These are phyloP conservation scores for Trifolium repens DNA, from an alignment of 306 rosid species.

Conservation along the genomic window DNA sequence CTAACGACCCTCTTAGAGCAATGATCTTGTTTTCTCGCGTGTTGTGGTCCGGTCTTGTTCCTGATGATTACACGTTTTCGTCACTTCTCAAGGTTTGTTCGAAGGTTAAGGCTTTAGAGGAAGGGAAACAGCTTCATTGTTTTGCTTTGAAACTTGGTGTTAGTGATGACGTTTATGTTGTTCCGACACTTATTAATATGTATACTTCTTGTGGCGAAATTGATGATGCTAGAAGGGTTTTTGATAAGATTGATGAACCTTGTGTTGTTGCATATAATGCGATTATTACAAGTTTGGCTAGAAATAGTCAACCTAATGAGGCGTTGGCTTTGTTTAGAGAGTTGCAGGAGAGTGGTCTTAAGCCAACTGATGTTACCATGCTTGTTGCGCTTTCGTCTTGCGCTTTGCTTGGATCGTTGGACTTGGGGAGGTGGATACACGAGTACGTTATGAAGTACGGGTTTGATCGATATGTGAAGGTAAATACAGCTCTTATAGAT, in stretches of 20 bases:
- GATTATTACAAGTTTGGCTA: conserved; percentile 65
- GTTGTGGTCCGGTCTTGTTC: conserved; percentile 51
- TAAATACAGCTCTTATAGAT: conserved; percentile 81
- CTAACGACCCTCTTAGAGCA: conserved; percentile 58
- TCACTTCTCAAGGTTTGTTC: conserved; percentile 84
- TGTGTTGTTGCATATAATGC: conserved; percentile 76
- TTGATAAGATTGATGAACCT: conserved; percentile 67
- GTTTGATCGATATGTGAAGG: conserved; percentile 73
- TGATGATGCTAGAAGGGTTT: conserved; percentile 64
- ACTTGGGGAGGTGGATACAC: conserved; percentile 83
- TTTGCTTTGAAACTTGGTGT: conserved; percentile 64
- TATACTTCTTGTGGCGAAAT: conserved; percentile 63
- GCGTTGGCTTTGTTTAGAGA: conserved; percentile 82
- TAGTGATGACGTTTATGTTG: conserved; percentile 52
- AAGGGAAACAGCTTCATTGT: conserved; percentile 81
- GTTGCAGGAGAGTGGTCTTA: conserved; percentile 63
- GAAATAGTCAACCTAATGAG: conserved; percentile 70
- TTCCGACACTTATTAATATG: conserved; percentile 77
- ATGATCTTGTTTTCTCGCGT: conserved; percentile 53
- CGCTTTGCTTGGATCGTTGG: conserved; percentile 72
- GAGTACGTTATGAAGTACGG: conserved; percentile 78
- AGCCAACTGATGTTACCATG: conserved; percentile 81
- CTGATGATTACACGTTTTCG: conserved; percentile 81
- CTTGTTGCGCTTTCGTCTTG: conserved; percentile 75
- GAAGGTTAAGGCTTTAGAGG: conserved; percentile 60